Evolutionary conservation across 2,329 filamentous ascomycete genomes (phyloP).

Genomic region (Mollisiaceae sp.): DNA sequence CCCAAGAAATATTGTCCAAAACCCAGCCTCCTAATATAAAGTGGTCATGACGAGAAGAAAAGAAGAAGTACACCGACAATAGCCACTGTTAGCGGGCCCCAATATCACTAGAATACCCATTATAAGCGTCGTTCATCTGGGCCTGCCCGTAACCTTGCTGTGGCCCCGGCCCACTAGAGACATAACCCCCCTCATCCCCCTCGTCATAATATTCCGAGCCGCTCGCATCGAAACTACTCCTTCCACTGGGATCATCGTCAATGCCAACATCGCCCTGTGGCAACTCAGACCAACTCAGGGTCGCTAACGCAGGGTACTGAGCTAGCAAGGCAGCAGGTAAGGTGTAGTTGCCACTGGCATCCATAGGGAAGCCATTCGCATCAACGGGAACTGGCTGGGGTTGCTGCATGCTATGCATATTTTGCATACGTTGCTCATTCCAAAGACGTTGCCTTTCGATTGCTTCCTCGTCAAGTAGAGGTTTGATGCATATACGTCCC

Average conservation of each 20-base stretch:
- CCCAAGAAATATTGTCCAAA: conserved; percentile 26
- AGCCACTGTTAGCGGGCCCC: conserved; percentile 38
- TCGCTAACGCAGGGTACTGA: conserved; percentile 92
- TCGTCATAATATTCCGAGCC: conserved; percentile 73
- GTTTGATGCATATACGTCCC: conserved; percentile 94
- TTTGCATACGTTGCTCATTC: conserved; percentile 73
- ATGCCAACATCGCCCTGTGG: conserved; percentile 64
- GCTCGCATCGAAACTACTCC: conserved; percentile 81
- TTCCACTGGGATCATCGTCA: conserved; percentile 77
- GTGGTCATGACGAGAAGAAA: conserved; percentile 18
- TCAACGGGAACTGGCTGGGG: conserved; percentile 65
- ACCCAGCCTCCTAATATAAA: conserved; percentile 21
- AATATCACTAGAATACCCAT: conserved; percentile 43
- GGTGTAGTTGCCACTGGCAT: conserved; percentile 62
- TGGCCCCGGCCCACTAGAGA: conserved; percentile 50
- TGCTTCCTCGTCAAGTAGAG: conserved; percentile 93
- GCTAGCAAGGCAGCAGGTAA: conserved; percentile 88
- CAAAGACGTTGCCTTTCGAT: conserved; percentile 77
- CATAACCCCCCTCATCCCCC: conserved; percentile 72
- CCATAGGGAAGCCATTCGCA: conserved; percentile 62
- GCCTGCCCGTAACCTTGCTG: conserved; percentile 39
- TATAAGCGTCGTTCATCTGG: conserved; percentile 40
- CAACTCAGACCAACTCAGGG: conserved; percentile 83
- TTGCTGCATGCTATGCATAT: conserved; percentile 64
- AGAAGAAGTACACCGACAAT: conserved; percentile 38